Evolutionary conservation across 2,329 filamentous ascomycete species (phyloP).

Genomic region (Coniochaeta sp.): DNA sequence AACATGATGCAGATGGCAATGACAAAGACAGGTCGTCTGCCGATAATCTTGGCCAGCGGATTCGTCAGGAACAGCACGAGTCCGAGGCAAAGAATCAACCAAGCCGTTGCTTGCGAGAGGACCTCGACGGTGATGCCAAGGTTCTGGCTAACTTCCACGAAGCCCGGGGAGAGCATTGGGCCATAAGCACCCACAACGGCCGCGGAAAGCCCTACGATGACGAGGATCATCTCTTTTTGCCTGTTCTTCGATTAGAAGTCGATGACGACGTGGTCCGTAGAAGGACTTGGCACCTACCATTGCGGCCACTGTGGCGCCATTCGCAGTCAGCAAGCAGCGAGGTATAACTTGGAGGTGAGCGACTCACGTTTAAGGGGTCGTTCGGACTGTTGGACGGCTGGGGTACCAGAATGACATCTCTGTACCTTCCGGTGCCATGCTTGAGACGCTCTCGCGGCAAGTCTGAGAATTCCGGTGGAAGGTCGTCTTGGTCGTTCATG

Average conservation of each 20-base stretch:
- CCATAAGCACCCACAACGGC: slow-evolving; percentile 43
- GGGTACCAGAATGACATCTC: slow-evolving; percentile 30
- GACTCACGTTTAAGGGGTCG: slow-evolving; percentile 38
- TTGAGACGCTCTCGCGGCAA: slow-evolving; percentile 34
- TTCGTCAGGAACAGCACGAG: slow-evolving; percentile 42
- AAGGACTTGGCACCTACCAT: slow-evolving; percentile 22
- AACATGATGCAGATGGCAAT: slow-evolving; percentile 39
- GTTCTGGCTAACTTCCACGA: slow-evolving; percentile 35
- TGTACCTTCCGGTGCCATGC: slow-evolving; percentile 25
- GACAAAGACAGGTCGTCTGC: slow-evolving; percentile 42
- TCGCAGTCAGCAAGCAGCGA: too few species aligned
- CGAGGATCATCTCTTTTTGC: slow-evolving; percentile 35
- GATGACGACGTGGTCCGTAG: not conserved
- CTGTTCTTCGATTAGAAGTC: not conserved
- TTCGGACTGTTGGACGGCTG: slow-evolving; percentile 41
- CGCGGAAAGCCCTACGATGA: slow-evolving; percentile 36
- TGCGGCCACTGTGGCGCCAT: slow-evolving; percentile 34
- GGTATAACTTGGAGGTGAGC: too few species aligned
- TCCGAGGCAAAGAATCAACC: slow-evolving; percentile 40
- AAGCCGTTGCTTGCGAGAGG: slow-evolving; percentile 37
- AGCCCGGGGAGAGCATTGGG: slow-evolving; percentile 43
- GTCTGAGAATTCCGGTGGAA: slow-evolving; percentile 35
- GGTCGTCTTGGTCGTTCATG: slow-evolving; percentile 36
- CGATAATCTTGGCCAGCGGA: slow-evolving; percentile 42
- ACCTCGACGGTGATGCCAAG: slow-evolving; percentile 34